Base-by-base conservation (phyloP, 2,329 filamentous ascomycete genomes). In the Ceratocystis cubensis region DNA sequence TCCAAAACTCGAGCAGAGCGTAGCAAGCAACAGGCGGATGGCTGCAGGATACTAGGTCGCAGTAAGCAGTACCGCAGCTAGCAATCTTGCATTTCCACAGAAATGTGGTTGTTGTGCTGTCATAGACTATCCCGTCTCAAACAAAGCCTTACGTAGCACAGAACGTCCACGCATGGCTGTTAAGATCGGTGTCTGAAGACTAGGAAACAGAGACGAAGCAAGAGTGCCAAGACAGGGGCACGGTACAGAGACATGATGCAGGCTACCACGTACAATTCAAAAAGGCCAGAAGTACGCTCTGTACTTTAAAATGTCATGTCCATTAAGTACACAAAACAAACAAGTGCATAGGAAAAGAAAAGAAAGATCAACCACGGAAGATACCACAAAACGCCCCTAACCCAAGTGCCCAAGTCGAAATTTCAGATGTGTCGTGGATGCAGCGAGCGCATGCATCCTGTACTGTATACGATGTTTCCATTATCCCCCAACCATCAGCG, bases 321-420 rank as follows among this genome's bases (percentile, higher is more conserved):
- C 17, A 13, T 56, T 13, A 30, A 56, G 7, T 48, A 48, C 50
- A 56, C 50, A 20, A 30, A 59, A 33, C 8, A 57, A 57, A 33
- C 28, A 17, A 7, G 53, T 33, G 53, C 28, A 37, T 59, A 59
- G 28, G 17, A 30, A 33, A 25, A n/a, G 17, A 50, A n/a, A 50
- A 50, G n/a, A 22, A 22, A 59, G 6, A 37, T 30, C 15, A 33
- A 37, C 25, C 25, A 22, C 25, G 37, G 53, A 30, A 59, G 33
- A 59, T 33, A 20, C 53, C 53, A 30, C 15, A 59, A n/a, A 59
- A 59, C 53, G 53, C 53, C 53, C 28, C 53, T 10, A 59, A 33
- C 53, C 28, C 25, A 59, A 59, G 28, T 59, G 33, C 25, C 53
- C 53, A 59, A 59, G 53, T 33, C 33, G n/a, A 59, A 59, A 59